A percentile compares a stretch with the other conserved stretches of the same genome.
These are phyloP conservation scores for Xylaria cubensis DNA, from an alignment of 495 filamentous ascomycete species.

Conservation along the genomic window DNA sequence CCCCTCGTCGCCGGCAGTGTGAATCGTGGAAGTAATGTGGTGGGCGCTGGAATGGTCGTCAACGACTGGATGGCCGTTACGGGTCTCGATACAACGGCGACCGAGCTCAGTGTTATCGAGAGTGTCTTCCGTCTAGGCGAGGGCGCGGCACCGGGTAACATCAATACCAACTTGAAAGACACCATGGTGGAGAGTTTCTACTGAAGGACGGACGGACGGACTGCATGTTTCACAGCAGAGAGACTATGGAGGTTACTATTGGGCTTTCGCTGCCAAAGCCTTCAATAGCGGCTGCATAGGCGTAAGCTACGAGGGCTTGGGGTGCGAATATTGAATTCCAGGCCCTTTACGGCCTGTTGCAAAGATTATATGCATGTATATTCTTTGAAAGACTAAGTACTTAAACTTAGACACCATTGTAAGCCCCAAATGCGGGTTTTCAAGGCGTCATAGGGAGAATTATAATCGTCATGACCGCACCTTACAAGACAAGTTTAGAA, in stretches of 20 bases:
- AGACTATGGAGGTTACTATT: not conserved
- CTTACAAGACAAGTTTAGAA: not conserved
- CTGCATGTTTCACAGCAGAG: not conserved
- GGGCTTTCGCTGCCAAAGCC: not conserved
- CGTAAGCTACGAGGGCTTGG: not conserved
- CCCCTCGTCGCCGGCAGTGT: constrained; percentile 93
- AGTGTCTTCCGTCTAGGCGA: constrained; percentile 93
- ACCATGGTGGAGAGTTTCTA: constrained; percentile 99
- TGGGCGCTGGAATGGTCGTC: constrained; percentile 97
- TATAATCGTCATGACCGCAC: not conserved
- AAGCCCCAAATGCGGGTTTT: constrained; percentile 3
- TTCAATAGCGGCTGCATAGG: not conserved
- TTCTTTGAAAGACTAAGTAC: not conserved
- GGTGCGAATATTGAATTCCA: not conserved
- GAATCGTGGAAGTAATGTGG: constrained; percentile 90
- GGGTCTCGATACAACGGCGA: constrained; percentile 93
- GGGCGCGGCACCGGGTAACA: constrained; percentile 74
- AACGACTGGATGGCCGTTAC: constrained; percentile 99
- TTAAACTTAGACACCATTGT: not conserved
- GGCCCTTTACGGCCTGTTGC: not conserved
- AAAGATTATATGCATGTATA: not conserved
- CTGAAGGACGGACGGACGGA: constrained; percentile 50
- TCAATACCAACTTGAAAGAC: constrained; percentile 87
- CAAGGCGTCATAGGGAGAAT: not conserved
- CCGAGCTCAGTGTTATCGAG: constrained; percentile 94